Evolutionary conservation across 2,329 filamentous ascomycete species (phyloP).

Genomic region (Talaromyces sp.): DNA sequence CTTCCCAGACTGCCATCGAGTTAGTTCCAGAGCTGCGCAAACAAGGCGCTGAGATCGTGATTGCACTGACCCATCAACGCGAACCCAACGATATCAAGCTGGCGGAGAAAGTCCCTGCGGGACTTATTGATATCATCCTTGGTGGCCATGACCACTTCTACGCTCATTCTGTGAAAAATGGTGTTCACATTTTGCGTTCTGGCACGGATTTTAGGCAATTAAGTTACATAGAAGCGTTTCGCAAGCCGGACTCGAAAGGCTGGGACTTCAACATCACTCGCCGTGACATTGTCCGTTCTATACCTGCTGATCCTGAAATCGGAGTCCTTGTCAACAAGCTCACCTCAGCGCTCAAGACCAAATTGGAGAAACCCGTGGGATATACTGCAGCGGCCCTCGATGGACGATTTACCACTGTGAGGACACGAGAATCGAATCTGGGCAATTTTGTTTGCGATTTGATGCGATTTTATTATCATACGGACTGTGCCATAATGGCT

Average conservation of each 20-base stretch:
- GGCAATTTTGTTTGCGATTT: conserved; percentile 90
- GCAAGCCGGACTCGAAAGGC: conserved; percentile 46
- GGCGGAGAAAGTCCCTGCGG: conserved; percentile 63
- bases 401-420: conserved; percentile 77
- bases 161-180: conserved; percentile 68
- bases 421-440: conserved; percentile 72
- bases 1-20: conserved; percentile 67
- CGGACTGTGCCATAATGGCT: conserved; percentile 80
- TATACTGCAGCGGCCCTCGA: conserved; percentile 80
- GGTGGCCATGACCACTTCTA: conserved; percentile 92
- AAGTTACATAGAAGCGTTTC: conserved; percentile 75
- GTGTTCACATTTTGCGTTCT: conserved; percentile 76
- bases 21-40: conserved; percentile 67
- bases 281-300: conserved; percentile 65
- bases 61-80: conserved; percentile 78
- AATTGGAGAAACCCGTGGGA: conserved; percentile 75
- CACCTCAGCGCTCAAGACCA: conserved; percentile 67
- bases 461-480: conserved; percentile 75
- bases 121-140: conserved; percentile 75
- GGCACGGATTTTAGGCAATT: conserved; percentile 90
- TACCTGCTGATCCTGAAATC: conserved; percentile 59
- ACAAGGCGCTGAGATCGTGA: conserved; percentile 74
- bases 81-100: conserved; percentile 88
- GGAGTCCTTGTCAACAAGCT: conserved; percentile 61
- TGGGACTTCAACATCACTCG: conserved; percentile 79